Evolutionary conservation across 2,329 filamentous ascomycete species (phyloP), one percentile per base, ranked within the genome.

Genomic region (Trematosphaeria pertusa): DNA sequence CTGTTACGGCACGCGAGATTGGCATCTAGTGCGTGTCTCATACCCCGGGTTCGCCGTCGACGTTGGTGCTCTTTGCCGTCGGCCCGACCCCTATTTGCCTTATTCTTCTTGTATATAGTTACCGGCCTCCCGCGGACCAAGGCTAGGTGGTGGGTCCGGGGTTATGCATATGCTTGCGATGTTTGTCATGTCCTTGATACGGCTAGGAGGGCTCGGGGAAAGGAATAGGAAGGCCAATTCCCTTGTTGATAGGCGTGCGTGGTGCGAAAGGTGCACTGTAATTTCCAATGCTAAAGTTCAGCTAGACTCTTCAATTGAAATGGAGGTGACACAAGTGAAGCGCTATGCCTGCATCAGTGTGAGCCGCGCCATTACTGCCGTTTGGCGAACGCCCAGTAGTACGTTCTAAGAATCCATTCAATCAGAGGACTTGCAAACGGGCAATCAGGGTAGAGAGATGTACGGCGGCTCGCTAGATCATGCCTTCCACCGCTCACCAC

Each of bases 141-240:
- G 24, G 24, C n/a, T n/a, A 26, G 21, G 8, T 32, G 17, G 9
- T 14, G 37, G 11, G 20, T 21, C 4, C 14, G 36, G 37, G 19
- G 28, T 46, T 48, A 49, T 61, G 48, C 52, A 58, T 59, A 52
- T 56, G 40, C 43, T 56, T 45, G 48, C 49, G 35, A 58, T 53
- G 49, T 55, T 54, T 50, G 45, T 43, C 40, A 52, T 44, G 49
- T 48, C 43, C n/a, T 53, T 40, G 43, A 19, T 37, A 42, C n/a
- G 37, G 21, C 9, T 18, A 24, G 18, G 21, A n/a, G 14, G n/a
- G 6, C 14, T 8, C 2, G 10, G 12, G 8, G 12, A 15, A 18
- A 37, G 28, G 26, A 5, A 4, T 20, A 2, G 22, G 12, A 33
- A 33, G 31, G 14, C 8, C 9, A 7, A n/a, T 24, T n/a, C 11